Evolutionary conservation across 2,329 filamentous ascomycete species (phyloP).

Genomic region (Aspergillus neoniger): DNA sequence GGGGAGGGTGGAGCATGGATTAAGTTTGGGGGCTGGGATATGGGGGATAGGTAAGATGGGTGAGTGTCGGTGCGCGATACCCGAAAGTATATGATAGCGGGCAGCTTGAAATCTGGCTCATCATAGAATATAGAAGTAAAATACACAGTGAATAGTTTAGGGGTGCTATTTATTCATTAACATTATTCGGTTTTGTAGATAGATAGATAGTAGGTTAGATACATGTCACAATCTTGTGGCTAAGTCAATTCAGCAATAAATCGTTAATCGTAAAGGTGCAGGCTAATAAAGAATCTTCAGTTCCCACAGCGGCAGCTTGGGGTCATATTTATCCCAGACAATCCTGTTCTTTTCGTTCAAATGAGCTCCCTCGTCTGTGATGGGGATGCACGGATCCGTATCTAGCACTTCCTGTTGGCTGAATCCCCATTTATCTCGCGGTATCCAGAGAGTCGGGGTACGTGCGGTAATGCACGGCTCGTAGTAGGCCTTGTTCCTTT

Average conservation of each 20-base stretch:
- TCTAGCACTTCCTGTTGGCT: constrained; percentile 75
- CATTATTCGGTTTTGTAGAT: too few species aligned
- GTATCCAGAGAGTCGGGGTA: constrained; percentile 76
- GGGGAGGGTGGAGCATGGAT: too few species aligned
- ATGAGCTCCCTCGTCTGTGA: constrained; percentile 74
- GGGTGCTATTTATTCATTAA: too few species aligned
- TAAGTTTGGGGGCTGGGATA: too few species aligned
- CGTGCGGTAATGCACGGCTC: constrained; percentile 67
- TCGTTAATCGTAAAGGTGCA: neutral
- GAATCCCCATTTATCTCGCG: constrained; percentile 71
- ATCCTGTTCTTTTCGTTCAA: constrained; percentile 70
- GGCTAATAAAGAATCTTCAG: constrained; percentile 53
- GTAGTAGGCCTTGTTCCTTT: constrained; percentile 68
- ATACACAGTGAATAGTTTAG: too few species aligned
- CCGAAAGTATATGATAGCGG: too few species aligned
- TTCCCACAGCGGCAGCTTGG: constrained; percentile 58
- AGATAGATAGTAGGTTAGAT: neutral
- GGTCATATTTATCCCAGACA: constrained; percentile 60
- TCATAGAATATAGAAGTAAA: too few species aligned
- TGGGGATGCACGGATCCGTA: constrained; percentile 69
- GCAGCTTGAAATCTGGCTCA: too few species aligned
- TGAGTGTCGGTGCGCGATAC: too few species aligned
- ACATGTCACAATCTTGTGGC: neutral
- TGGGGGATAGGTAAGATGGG: too few species aligned
- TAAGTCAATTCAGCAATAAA: neutral